phyloP scores from a whole-genome alignment of 345 rosid genomes.

The Hevea brasiliensis region DNA sequence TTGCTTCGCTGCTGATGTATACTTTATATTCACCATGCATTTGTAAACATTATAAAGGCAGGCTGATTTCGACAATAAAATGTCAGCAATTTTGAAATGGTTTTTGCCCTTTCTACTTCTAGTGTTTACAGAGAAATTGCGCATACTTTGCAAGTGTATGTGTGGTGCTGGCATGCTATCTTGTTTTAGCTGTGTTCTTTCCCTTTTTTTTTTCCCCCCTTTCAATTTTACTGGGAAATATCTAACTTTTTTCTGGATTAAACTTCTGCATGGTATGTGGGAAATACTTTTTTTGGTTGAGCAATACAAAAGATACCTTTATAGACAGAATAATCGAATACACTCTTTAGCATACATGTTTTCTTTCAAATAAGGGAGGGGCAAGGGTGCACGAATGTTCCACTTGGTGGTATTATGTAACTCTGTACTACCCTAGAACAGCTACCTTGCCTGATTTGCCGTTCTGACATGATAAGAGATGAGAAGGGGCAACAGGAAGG shows the following conservation, averaged over 20 bases:
- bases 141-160: neutral
- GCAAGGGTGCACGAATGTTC: no score
- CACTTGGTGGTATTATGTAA: neutral
- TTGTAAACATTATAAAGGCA: neutral
- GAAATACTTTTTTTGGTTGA: no score
- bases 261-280: neutral
- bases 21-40: no score
- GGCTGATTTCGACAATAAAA: neutral
- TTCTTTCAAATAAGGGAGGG: neutral
- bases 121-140: neutral
- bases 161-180: neutral
- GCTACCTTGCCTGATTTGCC: neutral
- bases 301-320: no score
- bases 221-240: neutral
- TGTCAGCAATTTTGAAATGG: neutral
- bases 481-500: neutral
- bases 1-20: no score
- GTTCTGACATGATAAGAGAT: neutral
- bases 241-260: neutral
- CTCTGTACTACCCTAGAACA: neutral
- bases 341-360: neutral
- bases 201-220: neutral
- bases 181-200: neutral
- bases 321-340: neutral
- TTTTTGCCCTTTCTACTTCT: neutral